These are phyloP conservation scores for Hsuehochloa calcarea DNA, from an alignment of 176 grass and related monocot species.

Conservation along the genomic window DNA sequence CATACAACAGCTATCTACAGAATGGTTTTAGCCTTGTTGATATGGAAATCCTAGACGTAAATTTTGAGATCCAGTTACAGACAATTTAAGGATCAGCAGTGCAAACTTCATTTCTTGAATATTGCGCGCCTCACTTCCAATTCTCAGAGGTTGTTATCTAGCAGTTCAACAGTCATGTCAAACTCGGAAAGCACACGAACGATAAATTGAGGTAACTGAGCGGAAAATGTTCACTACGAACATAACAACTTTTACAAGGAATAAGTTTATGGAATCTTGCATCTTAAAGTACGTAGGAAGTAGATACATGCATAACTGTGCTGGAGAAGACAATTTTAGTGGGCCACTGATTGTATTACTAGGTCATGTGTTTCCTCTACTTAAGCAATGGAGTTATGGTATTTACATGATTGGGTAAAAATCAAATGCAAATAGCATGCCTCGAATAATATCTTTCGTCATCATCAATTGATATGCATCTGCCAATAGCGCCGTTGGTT, in stretches of 20 bases:
- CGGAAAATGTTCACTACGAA: background rate
- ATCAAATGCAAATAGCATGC: constrained; percentile 6
- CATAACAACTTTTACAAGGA: background rate
- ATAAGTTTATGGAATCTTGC: background rate
- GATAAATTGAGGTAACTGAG: background rate
- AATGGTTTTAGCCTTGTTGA: background rate
- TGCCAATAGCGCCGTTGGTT: background rate
- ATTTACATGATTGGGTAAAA: constrained; percentile 12
- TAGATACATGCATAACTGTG: background rate
- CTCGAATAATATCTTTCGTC: background rate
- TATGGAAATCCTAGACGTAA: background rate
- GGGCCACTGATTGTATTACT: constrained; percentile 13
- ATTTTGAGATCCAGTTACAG: constrained; percentile 4
- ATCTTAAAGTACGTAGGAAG: background rate
- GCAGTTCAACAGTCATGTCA: background rate
- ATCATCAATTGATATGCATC: constrained; percentile 5
- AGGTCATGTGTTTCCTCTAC: background rate
- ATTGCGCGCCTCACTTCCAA: background rate
- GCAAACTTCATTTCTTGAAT: background rate
- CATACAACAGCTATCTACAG: background rate
- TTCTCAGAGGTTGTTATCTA: constrained; percentile 1
- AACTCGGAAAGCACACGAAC: background rate
- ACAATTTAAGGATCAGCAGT: background rate
- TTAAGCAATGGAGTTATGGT: constrained; percentile 6
- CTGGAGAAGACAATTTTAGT: constrained; percentile 1